Base-by-base conservation (phyloP, 768 basidiomycete genomes). In the Leccinum arenicola region DNA sequence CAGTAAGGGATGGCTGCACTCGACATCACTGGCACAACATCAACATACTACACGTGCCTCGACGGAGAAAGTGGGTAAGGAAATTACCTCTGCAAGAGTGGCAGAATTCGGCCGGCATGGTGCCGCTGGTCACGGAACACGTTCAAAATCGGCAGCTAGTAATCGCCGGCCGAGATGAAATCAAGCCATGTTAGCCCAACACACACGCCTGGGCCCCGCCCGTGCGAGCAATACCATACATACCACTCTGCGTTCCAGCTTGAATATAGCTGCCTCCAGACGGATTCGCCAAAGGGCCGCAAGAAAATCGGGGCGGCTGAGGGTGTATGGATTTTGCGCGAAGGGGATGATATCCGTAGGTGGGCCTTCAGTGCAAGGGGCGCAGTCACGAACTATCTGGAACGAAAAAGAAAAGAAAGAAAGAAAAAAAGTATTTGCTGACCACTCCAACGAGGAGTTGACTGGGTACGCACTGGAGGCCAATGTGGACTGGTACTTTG, bases 211-310 rank as follows among this genome's bases (percentile, higher is more conserved):
- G 17, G 8, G 36, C 38, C 52, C 48, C 23, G 15, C 27, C 19
- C 27, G 38, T 11, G 12, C n/a, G 3, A 50, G 17, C 23, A 12
- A 33, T 45, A 25, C 14, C 2, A 25, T 48, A 69, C 67, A 10
- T 54, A 69, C 67, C 58, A 57, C 64, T 60, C 57, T 64, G 36
- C 67, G 64, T n/a, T 69, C 67, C 4, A 69, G 33, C 29, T 49
- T 19, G 57, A 64, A 68, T 51, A 69, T 62, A 5, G 60, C 67
- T 3, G 59, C 50, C 33, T 66, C 59, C 27, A 69, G 62, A 6
- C 62, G 60, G 45, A 61, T 14, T 40, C 52, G 54, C 67, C 67
- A 68, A 15, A 68, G 56, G 10, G 52, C 58, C 10, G 52, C 60
- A n/a, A 68, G 51, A 29, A 61, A 60, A 21, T 64, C 55, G 6